Percentiles rank a stretch among this genome's conserved stretches.
Conservation (phyloP, 2,329 filamentous ascomycete genomes). For the Sclerotinia trifoliorum region DNA sequence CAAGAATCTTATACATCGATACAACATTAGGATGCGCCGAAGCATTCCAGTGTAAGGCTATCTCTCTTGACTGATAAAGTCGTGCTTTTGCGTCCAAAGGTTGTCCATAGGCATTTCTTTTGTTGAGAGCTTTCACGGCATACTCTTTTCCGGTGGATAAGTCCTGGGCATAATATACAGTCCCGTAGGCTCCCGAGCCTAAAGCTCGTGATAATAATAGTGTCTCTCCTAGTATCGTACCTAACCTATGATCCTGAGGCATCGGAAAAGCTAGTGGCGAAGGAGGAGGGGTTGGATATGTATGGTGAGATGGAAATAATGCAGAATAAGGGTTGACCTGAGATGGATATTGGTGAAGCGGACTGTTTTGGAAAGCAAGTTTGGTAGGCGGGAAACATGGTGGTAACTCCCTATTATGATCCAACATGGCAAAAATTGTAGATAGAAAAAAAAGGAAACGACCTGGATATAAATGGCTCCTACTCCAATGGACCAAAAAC, state of each 20-base stretch:
- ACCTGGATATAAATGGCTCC: constrained; percentile 18
- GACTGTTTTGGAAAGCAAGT: constrained; percentile 8
- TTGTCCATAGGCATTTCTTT: constrained; percentile 69
- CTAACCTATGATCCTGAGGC: constrained; percentile 74
- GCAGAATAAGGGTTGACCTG: not conserved
- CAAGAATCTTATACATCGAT: constrained; percentile 89
- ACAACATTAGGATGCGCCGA: constrained; percentile 91
- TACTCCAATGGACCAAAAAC: constrained; percentile 21
- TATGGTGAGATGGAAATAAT: constrained; percentile 7
- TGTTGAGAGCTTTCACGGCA: constrained; percentile 96
- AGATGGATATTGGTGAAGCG: constrained; percentile 12
- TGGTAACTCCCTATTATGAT: constrained; percentile 18
- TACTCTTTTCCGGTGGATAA: constrained; percentile 68
- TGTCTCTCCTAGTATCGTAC: constrained; percentile 65
- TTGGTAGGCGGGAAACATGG: constrained; percentile 11
- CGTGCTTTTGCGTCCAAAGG: constrained; percentile 80
- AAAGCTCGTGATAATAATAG: constrained; percentile 82
- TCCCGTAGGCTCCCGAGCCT: constrained; percentile 92
- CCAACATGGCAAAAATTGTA: constrained; percentile 21
- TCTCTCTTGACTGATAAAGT: constrained; percentile 90
- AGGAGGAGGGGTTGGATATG: constrained; percentile 10
- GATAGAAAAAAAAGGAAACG: constrained; percentile 10
- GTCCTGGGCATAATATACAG: constrained; percentile 90
- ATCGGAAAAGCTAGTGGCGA: constrained; percentile 22
- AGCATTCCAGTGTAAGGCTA: constrained; percentile 84